phyloP scores from a whole-genome alignment of 1,284 basidiomycete genomes.

The Naganishia albida region DNA sequence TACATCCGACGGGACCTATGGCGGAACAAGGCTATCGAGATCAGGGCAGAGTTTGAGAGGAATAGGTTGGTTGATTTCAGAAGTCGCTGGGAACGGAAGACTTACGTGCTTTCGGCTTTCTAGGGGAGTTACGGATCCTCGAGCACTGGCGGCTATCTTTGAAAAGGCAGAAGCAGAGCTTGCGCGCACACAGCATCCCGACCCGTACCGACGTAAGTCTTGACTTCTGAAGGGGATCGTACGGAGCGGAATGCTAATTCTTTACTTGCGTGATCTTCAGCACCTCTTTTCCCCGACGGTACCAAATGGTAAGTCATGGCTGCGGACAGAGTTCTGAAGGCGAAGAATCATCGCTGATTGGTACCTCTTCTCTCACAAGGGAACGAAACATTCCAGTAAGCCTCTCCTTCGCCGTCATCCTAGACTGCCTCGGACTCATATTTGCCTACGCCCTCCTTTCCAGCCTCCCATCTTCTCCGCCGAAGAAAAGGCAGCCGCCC shows the following conservation, averaged over 20 bases:
- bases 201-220: conserved; percentile 82
- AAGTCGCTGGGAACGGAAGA: no score
- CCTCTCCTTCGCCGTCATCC: not conserved
- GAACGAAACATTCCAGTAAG: conserved; percentile 56
- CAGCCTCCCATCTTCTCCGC: conserved; percentile 51
- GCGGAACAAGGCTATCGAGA: conserved; percentile 77
- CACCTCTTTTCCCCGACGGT: conserved; percentile 73
- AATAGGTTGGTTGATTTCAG: conserved; percentile 67
- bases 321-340: not conserved
- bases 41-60: conserved; percentile 86
- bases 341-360: conserved; percentile 11
- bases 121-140: conserved; percentile 85
- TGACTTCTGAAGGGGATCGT: not conserved
- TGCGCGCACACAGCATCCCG: conserved; percentile 72
- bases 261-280: conserved; percentile 53
- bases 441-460: not conserved
- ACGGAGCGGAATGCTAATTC: no score
- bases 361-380: conserved; percentile 36
- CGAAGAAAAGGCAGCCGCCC: conserved; percentile 46
- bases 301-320: conserved; percentile 73
- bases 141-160: conserved; percentile 76
- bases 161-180: conserved; percentile 78
- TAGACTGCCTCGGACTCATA: conserved; percentile 12
- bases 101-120: not conserved
- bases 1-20: conserved; percentile 78